Evolutionary conservation across 352 stramenopile species (phyloP), one percentile per base, ranked within the genome.

Genomic region (Thraustochytrium sp.): DNA sequence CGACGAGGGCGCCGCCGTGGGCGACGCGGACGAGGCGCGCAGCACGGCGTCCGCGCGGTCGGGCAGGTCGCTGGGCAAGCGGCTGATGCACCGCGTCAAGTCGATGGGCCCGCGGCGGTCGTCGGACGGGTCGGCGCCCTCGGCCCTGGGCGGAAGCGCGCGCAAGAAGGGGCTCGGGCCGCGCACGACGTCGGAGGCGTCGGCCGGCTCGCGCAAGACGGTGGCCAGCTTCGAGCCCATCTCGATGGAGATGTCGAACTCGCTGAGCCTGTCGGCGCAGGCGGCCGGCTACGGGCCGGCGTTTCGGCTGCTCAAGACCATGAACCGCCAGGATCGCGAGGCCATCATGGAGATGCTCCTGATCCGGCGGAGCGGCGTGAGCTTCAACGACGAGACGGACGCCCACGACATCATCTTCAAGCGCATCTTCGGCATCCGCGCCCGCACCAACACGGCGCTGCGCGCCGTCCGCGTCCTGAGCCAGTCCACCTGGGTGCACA

Each of bases 311-410:
- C 51, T 80, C 16, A 80, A 80, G 51, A 55, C 68, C 0, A 80
- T 80, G 68, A 63, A 63, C 49, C 48, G 68, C 37, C 11, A 31
- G 29, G 68, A 80, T 26, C 68, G 68, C 48, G 68, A 80, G 38
- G 31, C 68, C 9, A 80, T 80, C 68, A 80, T 80, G 68, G 53
- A 68, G 44, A 46, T 80, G 46, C 68, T 80, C n/a, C 40, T 80
- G 26, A 80, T 80, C n/a, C 5, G 40, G 26, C 68, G 68, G 9
- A 80, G 23, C 11, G 48, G 48, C 34, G 29, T 36, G 23, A 49
- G 29, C 2, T 80, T 55, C 31, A 80, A 80, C 44, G 68, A 80
- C 42, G 68, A 80, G 38, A n/a, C 31, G 51, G 68, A 80, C 68
- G 31, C 68, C 13, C 34, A 65, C 38, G 40, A 80, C 34, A 80